phyloP scores from a whole-genome alignment of 2,329 filamentous ascomycete species.

The Albifimbria verrucaria region DNA sequence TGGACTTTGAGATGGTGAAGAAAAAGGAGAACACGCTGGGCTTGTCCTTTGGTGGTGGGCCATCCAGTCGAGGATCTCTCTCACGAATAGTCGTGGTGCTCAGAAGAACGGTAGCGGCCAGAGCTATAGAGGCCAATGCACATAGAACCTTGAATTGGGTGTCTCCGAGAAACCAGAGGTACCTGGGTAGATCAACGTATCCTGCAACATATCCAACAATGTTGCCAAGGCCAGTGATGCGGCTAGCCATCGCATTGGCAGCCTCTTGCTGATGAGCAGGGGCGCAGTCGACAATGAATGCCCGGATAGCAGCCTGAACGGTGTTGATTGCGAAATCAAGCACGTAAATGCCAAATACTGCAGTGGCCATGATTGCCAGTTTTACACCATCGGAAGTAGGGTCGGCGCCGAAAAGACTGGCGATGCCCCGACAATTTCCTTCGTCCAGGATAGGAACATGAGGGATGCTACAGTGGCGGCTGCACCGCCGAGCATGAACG shows the following conservation, averaged over 20 bases:
- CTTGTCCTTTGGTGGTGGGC: constrained; percentile 55
- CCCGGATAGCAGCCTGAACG: constrained; percentile 88
- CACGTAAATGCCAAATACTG: constrained; percentile 83
- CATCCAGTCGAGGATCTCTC: constrained; percentile 74
- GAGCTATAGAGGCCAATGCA: constrained; percentile 73
- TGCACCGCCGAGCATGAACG: constrained; percentile 73
- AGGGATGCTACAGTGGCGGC: constrained; percentile 65
- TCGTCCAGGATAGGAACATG: constrained; percentile 70
- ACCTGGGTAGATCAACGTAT: constrained; percentile 72
- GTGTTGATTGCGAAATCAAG: constrained; percentile 96
- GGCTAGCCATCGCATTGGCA: constrained; percentile 91
- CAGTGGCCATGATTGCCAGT: constrained; percentile 67
- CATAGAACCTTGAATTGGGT: constrained; percentile 94
- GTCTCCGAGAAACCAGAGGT: constrained; percentile 76
- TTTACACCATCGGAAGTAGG: constrained; percentile 62
- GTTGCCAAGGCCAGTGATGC: constrained; percentile 82
- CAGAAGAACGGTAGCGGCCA: constrained; percentile 66
- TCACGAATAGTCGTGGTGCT: constrained; percentile 71
- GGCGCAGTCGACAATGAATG: constrained; percentile 90
- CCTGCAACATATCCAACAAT: constrained; percentile 88
- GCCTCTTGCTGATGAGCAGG: constrained; percentile 91
- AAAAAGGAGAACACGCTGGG: constrained; percentile 77
- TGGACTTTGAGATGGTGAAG: constrained; percentile 69
- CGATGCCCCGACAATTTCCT: constrained; percentile 67
- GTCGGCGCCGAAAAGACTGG: constrained; percentile 69